Evolutionary conservation across 2,329 filamentous ascomycete species (phyloP), one percentile per base, ranked within the genome.

Genomic region (Aspergillus pseudoterreus): DNA sequence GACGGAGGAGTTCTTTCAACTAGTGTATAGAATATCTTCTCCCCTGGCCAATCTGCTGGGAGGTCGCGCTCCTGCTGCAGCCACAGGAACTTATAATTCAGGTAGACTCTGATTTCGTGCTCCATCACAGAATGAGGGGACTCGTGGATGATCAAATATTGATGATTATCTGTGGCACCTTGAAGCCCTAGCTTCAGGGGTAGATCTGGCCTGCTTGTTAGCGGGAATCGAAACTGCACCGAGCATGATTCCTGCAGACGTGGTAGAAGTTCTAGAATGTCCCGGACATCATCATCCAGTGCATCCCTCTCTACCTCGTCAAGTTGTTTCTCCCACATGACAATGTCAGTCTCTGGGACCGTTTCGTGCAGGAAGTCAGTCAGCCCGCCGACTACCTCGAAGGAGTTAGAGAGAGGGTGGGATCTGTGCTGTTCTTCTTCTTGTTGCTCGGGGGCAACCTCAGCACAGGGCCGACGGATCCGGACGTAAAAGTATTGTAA

Each of bases 131-230:
- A 41, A 21, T 41, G 32, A 14, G 45, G 45, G 39, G 69, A 55
- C 5, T 65, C 54, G 44, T 67, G 51, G 6, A 67, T 58, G 32
- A 57, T 45, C 10, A 66, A 10, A 52, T 65, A 54, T 24, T 61
- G 59, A 55, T 63, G 46, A 10, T 56, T 42, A 36, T 41, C 8
- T 55, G 43, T 6, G 55, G 22, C 19, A 55, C 24, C 30, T 50
- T 33, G 50, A 67, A 66, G 1, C 58, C 64, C 9, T 57, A 42
- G 3, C 56, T 47, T 41, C 21, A 68, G 61, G 4, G 61, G 54
- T 3, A 63, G 43, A 21, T 70, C 63, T 8, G 67, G 64, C 43
- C 66, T 54, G 52, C 65, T 67, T 6, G 62, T 68, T 27, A 67
- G 22, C 11, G 68, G 59, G 12, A 65, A 14, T 21, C 59, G 60